These are phyloP conservation scores for Aspergillus awamori DNA, from an alignment of 2,329 filamentous ascomycete species.

Conservation along the genomic window DNA sequence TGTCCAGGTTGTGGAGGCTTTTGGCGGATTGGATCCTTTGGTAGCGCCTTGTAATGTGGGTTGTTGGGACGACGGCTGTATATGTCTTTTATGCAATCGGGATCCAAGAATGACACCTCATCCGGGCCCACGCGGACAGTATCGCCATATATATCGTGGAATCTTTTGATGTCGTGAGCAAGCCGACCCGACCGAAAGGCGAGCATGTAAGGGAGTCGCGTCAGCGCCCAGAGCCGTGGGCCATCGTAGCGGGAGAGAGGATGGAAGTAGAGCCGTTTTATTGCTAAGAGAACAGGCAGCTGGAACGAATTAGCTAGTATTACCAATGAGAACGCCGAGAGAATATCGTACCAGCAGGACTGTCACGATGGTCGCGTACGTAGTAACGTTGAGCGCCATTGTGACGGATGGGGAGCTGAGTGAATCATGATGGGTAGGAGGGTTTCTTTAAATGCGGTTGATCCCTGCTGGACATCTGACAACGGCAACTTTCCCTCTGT, in stretches of 20 bases:
- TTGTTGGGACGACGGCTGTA: slow-evolving; percentile 30
- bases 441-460: too few relatives aligned
- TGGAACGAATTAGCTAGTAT: background rate
- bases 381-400: too few relatives aligned
- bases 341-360: too few relatives aligned
- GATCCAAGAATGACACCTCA: slow-evolving; percentile 48
- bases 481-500: too few relatives aligned
- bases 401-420: too few relatives aligned
- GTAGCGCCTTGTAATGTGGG: background rate
- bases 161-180: slow-evolving; percentile 41
- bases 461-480: too few relatives aligned
- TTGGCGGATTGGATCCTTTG: slow-evolving; percentile 1
- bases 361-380: too few relatives aligned
- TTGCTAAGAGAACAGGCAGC: background rate
- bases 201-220: slow-evolving; percentile 36
- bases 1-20: slow-evolving; percentile 23
- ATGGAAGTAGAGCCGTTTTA: slow-evolving; percentile 49
- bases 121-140: slow-evolving; percentile 47
- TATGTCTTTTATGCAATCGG: slow-evolving; percentile 49
- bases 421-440: too few relatives aligned
- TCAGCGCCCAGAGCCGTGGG: slow-evolving; percentile 38
- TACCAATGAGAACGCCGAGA: too few relatives aligned
- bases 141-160: slow-evolving; percentile 34
- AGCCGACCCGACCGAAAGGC: slow-evolving; percentile 31
- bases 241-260: slow-evolving; percentile 50